Evolutionary conservation across 179 eudicot genomes (phyloP), one percentile per base, ranked within the genome.

Genomic region (Vitellaria paradoxa): DNA sequence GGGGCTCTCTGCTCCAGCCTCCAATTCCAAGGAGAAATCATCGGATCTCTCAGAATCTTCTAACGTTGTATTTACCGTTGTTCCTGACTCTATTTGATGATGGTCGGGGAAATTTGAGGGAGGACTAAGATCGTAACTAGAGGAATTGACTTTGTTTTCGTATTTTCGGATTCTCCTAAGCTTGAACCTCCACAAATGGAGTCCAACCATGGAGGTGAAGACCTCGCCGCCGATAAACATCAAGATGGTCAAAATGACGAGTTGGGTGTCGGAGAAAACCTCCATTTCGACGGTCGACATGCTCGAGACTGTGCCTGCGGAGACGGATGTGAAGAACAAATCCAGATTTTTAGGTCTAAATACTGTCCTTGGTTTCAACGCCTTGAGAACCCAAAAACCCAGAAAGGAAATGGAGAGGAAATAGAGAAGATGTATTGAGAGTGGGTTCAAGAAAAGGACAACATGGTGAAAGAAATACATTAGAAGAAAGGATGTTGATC

Each of bases 271-370:
- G 1, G 93, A 90, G 68, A 91, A 88, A 30, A 83, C 92, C 76
- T 91, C 96, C 91, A 91, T 91, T 76, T 91, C 96, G 0, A 91
- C 74, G 0, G 88, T 84, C 3, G 88, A 68, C 90, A 90, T 86
- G 77, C 93, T 90, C 0, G 96, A 86, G 21, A 81, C 81, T 0
- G 96, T 86, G 20, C 73, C 1, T 1, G 96, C 85, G 9, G 93
- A 91, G 5, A 90, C 90, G 0, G 93, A 82, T 13, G 91, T 90
- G 80, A 90, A 91, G 68, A 88, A 82, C 30, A 91, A 13, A 64
- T 91, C 87, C 2, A 90, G 5, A 70, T 81, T 72, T 5, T n/a
- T 55, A n/a, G 78, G 89, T 7, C 49, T 42, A 3, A 45, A 24
- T 9, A 61, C n/a, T 9, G 79, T 79, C 70, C 79, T 85, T 49